Evolutionary conservation across 2,329 filamentous ascomycete genomes (phyloP), one percentile per base, ranked within the genome.

Genomic region (Gyromitra esculenta): DNA sequence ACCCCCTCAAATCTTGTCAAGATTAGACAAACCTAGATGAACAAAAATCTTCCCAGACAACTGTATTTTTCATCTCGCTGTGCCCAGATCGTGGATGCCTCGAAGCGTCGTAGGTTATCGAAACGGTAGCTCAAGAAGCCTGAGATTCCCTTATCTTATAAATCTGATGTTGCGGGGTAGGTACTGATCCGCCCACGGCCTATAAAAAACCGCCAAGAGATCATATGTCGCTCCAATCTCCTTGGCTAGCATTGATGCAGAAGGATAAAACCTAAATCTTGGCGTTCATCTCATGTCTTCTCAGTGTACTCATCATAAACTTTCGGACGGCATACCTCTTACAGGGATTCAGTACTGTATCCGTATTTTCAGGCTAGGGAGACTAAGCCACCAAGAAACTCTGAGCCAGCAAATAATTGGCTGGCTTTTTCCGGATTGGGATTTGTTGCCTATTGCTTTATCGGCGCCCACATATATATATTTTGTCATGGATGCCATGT

Each of bases 401-500:
- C 15, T 35, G 35, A 25, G 8, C 37, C 37, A 25, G 25, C 37
- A 57, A 57, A 21, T 31, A 57, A 45, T 68, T 57, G 37, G 15
- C 43, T 48, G 2, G 39, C 65, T 68, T 52, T 68, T 68, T 68
- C 52, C 65, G 21, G 52, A 68, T 59, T 31, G 35, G 65, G 65
- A 48, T 37, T 25, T 35, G 2, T 13, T 41, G 5, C 48, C 48
- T 15, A 56, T 31, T 15, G 21, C 50, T 35, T 43, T 45, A 57
- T 35, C 21, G 39, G 37, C 15, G n/a, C 11, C 25, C 37, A 25
- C 43, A 62, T 5, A 6, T 21, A 8, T 11, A 39, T 41, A 67
- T 25, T 39, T 9, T 48, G n/a, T 18, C 39, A 35, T 25, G 21
- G 18, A 64, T 13, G 21, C 39, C 8, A 52, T n/a, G 25, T 8